A percentile compares a stretch with the other conserved stretches of the same genome.
Evolutionary conservation across 73 alveolate genomes (phyloP).

Genomic region (Tetrahymena thermophila): DNA sequence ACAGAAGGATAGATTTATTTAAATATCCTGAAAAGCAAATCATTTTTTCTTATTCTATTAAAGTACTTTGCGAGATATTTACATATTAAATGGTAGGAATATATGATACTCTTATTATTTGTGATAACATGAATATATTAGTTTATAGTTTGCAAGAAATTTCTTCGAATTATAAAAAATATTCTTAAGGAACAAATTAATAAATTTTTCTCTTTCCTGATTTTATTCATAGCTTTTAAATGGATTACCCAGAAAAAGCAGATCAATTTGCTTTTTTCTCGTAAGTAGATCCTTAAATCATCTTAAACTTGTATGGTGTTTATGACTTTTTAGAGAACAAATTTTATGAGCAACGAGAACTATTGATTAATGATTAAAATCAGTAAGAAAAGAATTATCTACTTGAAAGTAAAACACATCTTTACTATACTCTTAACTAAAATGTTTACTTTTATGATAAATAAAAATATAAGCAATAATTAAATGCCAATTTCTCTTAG

Average conservation of each 20-base stretch:
- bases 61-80: background rate
- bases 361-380: background rate
- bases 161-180: background rate
- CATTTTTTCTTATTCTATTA: background rate
- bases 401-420: background rate
- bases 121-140: background rate
- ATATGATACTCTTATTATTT: background rate
- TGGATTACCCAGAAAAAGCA: background rate
- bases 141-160: background rate
- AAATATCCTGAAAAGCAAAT: background rate
- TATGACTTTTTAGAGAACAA: background rate
- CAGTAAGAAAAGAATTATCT: background rate
- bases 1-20: background rate
- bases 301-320: background rate
- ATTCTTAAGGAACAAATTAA: background rate
- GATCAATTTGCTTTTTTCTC: background rate
- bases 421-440: background rate
- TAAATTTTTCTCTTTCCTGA: background rate
- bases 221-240: background rate
- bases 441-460: background rate
- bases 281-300: background rate
- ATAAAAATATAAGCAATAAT: background rate
- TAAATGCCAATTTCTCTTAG: background rate
- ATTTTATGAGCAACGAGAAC: background rate
- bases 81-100: background rate